Conservation (phyloP, 805 yeast species). For the Myxozyma geophila region DNA sequence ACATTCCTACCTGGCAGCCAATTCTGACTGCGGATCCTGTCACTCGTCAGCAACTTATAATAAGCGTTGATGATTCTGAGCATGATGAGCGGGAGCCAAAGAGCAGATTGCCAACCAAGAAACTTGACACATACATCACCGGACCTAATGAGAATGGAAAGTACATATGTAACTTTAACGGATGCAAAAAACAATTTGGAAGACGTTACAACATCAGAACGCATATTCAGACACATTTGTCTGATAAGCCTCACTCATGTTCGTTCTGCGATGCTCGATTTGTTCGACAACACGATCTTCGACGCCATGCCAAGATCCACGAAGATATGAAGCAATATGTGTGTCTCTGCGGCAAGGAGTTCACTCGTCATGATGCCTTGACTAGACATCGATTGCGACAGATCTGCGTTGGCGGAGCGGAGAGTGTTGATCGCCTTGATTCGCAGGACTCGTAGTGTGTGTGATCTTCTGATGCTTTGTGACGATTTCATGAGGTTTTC, state of each 20-base stretch:
- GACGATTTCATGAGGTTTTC: background rate
- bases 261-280: constrained; percentile 75
- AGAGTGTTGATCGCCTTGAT: constrained; percentile 7
- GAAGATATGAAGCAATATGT: constrained; percentile 64
- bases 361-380: constrained; percentile 87
- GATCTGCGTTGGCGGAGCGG: constrained; percentile 56
- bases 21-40: constrained; percentile 33
- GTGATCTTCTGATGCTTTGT: background rate
- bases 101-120: constrained; percentile 15
- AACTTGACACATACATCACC: constrained; percentile 25
- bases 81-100: constrained; percentile 9
- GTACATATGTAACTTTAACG: constrained; percentile 73
- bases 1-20: constrained; percentile 32
- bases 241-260: constrained; percentile 92
- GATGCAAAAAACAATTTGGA: constrained; percentile 78
- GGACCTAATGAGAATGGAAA: constrained; percentile 60
- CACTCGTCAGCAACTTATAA: constrained; percentile 18
- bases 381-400: constrained; percentile 77
- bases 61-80: constrained; percentile 12
- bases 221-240: constrained; percentile 93
- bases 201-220: constrained; percentile 91
- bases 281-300: constrained; percentile 93
- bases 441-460: background rate
- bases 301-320: constrained; percentile 88
- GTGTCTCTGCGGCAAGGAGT: constrained; percentile 94